Evolutionary conservation across 2,329 filamentous ascomycete genomes (phyloP).

Genomic region (Arachnomyces sp.): DNA sequence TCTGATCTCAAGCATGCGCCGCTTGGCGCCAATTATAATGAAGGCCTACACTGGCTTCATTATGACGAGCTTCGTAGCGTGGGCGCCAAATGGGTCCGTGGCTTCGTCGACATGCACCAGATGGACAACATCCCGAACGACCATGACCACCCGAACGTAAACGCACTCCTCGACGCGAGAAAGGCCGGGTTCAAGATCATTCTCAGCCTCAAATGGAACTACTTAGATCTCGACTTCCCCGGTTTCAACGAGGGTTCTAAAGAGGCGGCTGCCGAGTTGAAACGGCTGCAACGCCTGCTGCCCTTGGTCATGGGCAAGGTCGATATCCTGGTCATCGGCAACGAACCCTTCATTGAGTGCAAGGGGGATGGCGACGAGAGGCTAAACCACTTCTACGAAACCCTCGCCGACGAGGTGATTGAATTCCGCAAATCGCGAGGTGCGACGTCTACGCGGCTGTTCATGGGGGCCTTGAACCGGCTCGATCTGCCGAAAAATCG

Average conservation of each 20-base stretch:
- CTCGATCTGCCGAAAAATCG: slow-evolving; percentile 11
- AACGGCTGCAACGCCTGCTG: slow-evolving; percentile 5
- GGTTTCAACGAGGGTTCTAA: background rate
- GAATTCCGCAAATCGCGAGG: slow-evolving; percentile 4
- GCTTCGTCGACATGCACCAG: slow-evolving; percentile 15
- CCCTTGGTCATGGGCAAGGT: slow-evolving; percentile 9
- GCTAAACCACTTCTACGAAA: slow-evolving; percentile 11
- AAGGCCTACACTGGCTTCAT: slow-evolving; percentile 9
- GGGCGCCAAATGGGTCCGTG: slow-evolving; percentile 10
- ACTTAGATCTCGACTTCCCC: slow-evolving; percentile 6
- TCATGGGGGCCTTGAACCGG: slow-evolving; percentile 12
- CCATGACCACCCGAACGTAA: slow-evolving; percentile 8
- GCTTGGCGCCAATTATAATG: slow-evolving; percentile 14
- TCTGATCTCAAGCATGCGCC: too few species aligned
- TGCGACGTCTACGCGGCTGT: slow-evolving; percentile 5
- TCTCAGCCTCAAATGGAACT: slow-evolving; percentile 13
- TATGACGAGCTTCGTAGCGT: slow-evolving; percentile 8
- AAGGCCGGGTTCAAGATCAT: slow-evolving; percentile 10
- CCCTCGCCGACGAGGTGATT: slow-evolving; percentile 7
- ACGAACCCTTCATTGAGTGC: slow-evolving; percentile 13
- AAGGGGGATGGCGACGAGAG: slow-evolving; percentile 5
- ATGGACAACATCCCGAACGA: slow-evolving; percentile 5
- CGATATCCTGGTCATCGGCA: slow-evolving; percentile 12
- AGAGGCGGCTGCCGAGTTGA: slow-evolving; percentile 5
- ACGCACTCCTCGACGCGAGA: slow-evolving; percentile 8